Base-by-base conservation (phyloP, 768 basidiomycete genomes). In the Agrocybe pediades region DNA sequence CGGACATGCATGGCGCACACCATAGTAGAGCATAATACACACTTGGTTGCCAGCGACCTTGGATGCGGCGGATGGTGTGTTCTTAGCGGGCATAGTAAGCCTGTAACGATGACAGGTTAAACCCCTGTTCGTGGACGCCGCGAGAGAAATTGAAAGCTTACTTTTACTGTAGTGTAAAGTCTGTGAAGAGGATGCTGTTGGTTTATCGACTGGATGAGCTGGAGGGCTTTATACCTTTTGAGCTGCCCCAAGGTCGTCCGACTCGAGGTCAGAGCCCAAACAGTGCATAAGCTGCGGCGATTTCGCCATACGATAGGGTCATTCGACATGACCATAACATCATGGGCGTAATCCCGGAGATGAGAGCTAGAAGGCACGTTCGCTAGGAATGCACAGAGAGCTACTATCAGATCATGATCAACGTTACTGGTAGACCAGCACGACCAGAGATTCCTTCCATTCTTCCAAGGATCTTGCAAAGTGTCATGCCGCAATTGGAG, bases 21-120 rank as follows among this genome's bases (percentile, higher is more conserved):
- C 9, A 25, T 26, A 15, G 13, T 23, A 6, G 30, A 39, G 2
- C 54, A 46, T 19, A 20, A 23, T 16, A 56, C 48, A 20, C 25
- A 54, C 63, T 48, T 53, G 55, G 26, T 53, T 44, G 29, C 55
- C 57, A 52, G 59, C 30, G 44, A 57, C 56, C 51, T 63, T 63
- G 21, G 62, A 50, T 16, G 56, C 49, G 36, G 56, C 51, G 41
- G 65, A 40, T 23, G 60, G 48, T 16, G 57, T 54, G 51, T 56
- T 65, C 59, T 65, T 65, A 45, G 53, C 59, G 41, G 63, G 54
- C 63, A 65, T 65, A 46, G 42, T 57, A 24, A 41, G 50, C 36
- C 59, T 61, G 9, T 9, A 44, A 13, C 20, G 33, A 30, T 24
- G 20, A 15, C 19, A 6, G n/a, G 33, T 11, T 45, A 21, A 23